These are phyloP conservation scores for Medicago lupulina DNA, from an alignment of 306 rosid genomes.

Conservation along the genomic window DNA sequence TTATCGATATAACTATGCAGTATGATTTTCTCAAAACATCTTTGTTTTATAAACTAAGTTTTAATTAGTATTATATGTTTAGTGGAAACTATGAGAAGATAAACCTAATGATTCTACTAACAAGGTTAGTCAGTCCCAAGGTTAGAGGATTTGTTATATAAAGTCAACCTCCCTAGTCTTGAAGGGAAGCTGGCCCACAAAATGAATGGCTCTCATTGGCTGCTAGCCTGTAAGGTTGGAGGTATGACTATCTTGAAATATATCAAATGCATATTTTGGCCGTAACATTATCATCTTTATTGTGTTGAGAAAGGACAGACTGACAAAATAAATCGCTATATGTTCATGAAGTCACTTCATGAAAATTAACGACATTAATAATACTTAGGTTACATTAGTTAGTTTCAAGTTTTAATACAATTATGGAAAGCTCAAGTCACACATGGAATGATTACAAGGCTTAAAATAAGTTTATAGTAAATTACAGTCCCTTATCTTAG, in stretches of 20 bases:
- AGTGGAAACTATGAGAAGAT: constrained; percentile 27
- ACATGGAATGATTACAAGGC: too few relatives aligned
- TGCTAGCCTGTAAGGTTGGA: too few relatives aligned
- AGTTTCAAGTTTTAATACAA: too few relatives aligned
- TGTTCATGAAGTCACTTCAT: too few relatives aligned
- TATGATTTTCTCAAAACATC: constrained; percentile 19
- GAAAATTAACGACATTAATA: too few relatives aligned
- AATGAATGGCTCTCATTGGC: too few relatives aligned
- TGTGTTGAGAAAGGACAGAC: constrained; percentile 9
- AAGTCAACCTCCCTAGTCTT: constrained; percentile 24
- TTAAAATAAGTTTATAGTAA: too few relatives aligned
- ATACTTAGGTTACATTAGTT: too few relatives aligned
- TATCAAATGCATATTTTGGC: background rate
- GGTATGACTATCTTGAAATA: too few relatives aligned
- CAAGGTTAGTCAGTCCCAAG: constrained; percentile 7
- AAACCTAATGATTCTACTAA: background rate
- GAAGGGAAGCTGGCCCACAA: background rate
- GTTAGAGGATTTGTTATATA: background rate
- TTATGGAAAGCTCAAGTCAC: background rate
- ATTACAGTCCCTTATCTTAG: too few relatives aligned
- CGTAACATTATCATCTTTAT: constrained; percentile 21
- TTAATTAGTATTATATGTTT: constrained; percentile 3
- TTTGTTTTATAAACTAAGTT: constrained; percentile 12
- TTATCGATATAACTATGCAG: constrained; percentile 1
- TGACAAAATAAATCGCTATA: background rate